These are phyloP conservation scores for Carex pumila DNA, from an alignment of 176 grass and related monocot genomes.

Conservation along the genomic window DNA sequence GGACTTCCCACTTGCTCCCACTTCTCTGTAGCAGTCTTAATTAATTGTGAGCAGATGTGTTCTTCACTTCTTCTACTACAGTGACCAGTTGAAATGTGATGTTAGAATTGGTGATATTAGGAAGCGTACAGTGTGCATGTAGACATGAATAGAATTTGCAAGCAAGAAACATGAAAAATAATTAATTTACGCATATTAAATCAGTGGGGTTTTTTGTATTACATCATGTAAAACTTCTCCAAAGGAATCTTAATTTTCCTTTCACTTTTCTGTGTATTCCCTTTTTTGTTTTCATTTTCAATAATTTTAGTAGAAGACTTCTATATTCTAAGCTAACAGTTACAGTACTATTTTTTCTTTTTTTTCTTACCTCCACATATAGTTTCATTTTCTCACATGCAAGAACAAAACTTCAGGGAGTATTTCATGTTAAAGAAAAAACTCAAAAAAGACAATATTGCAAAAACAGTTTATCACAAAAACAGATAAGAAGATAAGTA, in stretches of 20 bases:
- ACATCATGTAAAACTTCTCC: not conserved
- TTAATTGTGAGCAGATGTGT: not conserved
- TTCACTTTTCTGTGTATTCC: not conserved
- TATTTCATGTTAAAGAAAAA: not conserved
- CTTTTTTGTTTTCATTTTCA: not conserved
- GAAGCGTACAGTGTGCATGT: not conserved
- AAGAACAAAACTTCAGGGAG: not conserved
- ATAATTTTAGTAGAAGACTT: not conserved
- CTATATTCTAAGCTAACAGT: not conserved
- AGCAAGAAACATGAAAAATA: not conserved
- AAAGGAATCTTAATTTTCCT: not conserved
- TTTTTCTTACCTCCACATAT: not conserved
- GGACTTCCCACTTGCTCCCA: not conserved
- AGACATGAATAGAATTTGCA: slow-evolving; percentile 4
- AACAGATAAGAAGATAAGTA: slow-evolving; percentile 3
- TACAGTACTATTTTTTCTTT: not conserved
- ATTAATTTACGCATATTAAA: not conserved
- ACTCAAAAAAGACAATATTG: not conserved
- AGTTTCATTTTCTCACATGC: not conserved
- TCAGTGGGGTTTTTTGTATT: not conserved
- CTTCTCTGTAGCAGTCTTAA: not conserved
- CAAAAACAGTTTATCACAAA: not conserved
- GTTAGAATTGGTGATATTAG: not conserved
- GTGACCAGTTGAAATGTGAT: not conserved
- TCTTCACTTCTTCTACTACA: not conserved